Base-by-base conservation (phyloP, 345 rosid genomes). In the Aquilaria malaccensis region DNA sequence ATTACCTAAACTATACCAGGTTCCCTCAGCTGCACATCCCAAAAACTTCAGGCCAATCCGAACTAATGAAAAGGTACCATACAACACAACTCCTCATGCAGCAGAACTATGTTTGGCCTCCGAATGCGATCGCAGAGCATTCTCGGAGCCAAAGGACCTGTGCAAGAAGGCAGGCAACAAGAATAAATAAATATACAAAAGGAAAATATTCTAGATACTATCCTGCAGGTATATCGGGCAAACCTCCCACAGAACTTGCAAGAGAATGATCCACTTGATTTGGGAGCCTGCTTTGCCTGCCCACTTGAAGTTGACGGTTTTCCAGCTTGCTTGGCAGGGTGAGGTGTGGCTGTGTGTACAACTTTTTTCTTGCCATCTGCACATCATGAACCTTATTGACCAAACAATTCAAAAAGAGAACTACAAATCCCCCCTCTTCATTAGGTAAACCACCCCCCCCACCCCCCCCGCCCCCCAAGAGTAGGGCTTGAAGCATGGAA, bases 181-280 rank as follows among this genome's bases (percentile, higher is more conserved):
- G 15, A 13, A 29, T 33, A 41, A 13, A 22, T 13, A 7, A 57
- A 45, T 14, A 9, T 10, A 10, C 22, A 22, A 22, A 22, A 22
- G 22, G 22, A 22, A 22, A 22, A 22, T 32, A n/a, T 46, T 30
- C 31, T 33, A 33, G 22, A 33, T 32, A 4, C 46, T 55, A 22
- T 22, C 22, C 47, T 1, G 33, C 4, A 10, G 5, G 61, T 37
- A 45, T 29, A 54, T 52, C 51, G 29, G 30, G 48, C 32, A 3
- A 68, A 77, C 84, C 93, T 80, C 73, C 64, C 84, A 75, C 98
- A 91, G 14, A 86, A 56, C 41, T 70, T 78, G 89, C 96, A 88
- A 6, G 72, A 61, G 12, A 79, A 71, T 22, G 81, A 52, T 15
- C 81, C 56, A 2, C 75, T 73, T 6, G 83, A 62, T 52, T 83